A percentile compares a stretch with the other conserved stretches of the same genome.
These are phyloP conservation scores for Ceratocystis harringtonii DNA, from an alignment of 2,329 filamentous ascomycete genomes.

Conservation along the genomic window DNA sequence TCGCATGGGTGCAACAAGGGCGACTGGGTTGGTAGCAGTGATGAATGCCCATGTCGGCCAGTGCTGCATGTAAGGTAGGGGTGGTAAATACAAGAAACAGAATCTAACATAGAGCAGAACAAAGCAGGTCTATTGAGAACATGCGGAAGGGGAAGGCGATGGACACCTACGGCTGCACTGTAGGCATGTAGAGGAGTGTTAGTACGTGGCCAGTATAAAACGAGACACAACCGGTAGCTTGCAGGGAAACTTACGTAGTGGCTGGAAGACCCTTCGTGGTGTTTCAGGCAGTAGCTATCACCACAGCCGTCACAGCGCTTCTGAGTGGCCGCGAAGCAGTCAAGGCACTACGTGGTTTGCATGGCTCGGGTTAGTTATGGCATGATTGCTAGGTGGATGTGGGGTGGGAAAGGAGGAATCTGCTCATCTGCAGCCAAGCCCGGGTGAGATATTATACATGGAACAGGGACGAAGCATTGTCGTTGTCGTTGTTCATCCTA, in stretches of 20 bases:
- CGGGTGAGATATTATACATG: neutral
- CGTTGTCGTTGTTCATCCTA: neutral
- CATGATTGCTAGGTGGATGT: neutral
- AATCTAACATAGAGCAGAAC: neutral
- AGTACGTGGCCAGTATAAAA: neutral
- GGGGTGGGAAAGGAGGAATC: neutral
- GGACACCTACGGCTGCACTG: constrained; percentile 1
- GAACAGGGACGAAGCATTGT: neutral
- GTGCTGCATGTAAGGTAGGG: neutral
- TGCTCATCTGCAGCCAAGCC: neutral
- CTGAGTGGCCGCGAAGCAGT: constrained; percentile 59
- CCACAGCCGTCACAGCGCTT: constrained; percentile 56
- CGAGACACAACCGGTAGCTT: no score
- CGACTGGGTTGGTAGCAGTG: neutral
- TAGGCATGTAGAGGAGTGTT: no score
- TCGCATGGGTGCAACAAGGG: neutral
- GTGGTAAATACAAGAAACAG: constrained; percentile 1
- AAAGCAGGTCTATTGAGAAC: neutral
- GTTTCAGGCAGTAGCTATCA: constrained; percentile 67
- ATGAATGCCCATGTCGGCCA: neutral
- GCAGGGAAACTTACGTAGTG: constrained; percentile 33
- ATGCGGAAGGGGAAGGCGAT: neutral
- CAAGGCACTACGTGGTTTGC: constrained; percentile 44
- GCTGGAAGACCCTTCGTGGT: constrained; percentile 68
- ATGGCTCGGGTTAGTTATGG: neutral